phyloP scores from a whole-genome alignment of 176 grass and related monocot genomes.

The Musa itinerans region DNA sequence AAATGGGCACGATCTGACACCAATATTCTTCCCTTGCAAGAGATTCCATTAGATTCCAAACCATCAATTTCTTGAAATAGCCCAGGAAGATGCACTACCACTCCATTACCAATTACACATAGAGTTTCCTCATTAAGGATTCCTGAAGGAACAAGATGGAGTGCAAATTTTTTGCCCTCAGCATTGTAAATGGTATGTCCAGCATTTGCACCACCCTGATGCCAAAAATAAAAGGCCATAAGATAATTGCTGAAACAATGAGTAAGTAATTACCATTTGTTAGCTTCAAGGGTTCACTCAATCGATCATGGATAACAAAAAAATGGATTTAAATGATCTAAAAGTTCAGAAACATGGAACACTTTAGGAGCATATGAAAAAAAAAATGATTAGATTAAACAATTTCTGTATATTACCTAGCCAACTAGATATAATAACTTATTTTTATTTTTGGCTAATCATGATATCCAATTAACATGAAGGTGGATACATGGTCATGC shows the following conservation, averaged over 20 bases:
- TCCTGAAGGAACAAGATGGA: conserved; percentile 89
- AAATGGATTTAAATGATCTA: not conserved
- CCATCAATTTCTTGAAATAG: conserved; percentile 80
- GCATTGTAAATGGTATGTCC: conserved; percentile 97
- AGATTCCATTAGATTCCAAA: conserved; percentile 65
- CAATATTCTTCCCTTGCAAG: conserved; percentile 58
- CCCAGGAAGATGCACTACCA: conserved; percentile 79
- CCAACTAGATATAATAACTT: not conserved
- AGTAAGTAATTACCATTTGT: not conserved
- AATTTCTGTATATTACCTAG: not conserved
- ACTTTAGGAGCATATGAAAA: not conserved
- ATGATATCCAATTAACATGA: not conserved
- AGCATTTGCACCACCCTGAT: conserved; percentile 88
- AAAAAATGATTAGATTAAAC: not conserved
- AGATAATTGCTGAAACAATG: not conserved
- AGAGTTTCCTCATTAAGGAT: conserved; percentile 75
- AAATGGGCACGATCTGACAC: conserved; percentile 86
- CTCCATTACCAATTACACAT: conserved; percentile 83
- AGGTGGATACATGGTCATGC: not conserved
- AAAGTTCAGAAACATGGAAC: not conserved
- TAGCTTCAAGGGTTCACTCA: not conserved
- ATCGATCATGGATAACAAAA: not conserved
- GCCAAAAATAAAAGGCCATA: conserved; percentile 7
- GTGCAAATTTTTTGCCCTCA: conserved; percentile 76
- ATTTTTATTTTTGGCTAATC: not conserved